A percentile compares a stretch with the other conserved stretches of the same genome.
phyloP scores from a whole-genome alignment of 495 filamentous ascomycete species.

The Aspergillus taichungensis region DNA sequence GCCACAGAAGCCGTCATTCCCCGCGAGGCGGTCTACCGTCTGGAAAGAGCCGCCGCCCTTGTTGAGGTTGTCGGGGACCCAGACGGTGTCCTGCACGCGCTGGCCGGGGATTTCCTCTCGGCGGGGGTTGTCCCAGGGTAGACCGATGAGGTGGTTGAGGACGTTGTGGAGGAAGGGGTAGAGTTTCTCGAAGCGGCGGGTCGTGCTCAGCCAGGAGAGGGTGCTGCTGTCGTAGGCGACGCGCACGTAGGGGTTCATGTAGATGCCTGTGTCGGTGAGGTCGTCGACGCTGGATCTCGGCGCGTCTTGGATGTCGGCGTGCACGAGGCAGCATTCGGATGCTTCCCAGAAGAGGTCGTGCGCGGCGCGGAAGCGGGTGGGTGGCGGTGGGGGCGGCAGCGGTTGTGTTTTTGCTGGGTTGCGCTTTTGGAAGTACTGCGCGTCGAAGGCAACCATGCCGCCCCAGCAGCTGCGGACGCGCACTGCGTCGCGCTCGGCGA shows the following conservation, averaged over 20 bases:
- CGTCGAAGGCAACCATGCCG: conserved; percentile 74
- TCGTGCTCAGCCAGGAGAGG: conserved; percentile 46
- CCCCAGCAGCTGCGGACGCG: conserved; percentile 73
- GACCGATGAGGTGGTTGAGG: conserved; percentile 40
- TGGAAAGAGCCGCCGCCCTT: conserved; percentile 34
- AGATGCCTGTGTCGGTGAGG: conserved; percentile 47
- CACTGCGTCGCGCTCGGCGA: conserved; percentile 56
- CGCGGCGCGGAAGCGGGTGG: conserved; percentile 58
- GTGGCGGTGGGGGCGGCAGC: conserved; percentile 12
- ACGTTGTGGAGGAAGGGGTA: conserved; percentile 47
- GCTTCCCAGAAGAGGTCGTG: conserved; percentile 63
- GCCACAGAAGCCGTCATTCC: conserved; percentile 49
- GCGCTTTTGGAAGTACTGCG: conserved; percentile 45
- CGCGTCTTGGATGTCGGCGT: conserved; percentile 54
- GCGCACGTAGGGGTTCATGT: conserved; percentile 65
- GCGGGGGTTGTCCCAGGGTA: conserved; percentile 51
- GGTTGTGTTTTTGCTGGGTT: not conserved
- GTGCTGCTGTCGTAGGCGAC: conserved; percentile 51
- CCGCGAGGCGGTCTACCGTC: conserved; percentile 30
- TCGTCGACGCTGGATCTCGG: conserved; percentile 24
- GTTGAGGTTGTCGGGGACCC: conserved; percentile 30
- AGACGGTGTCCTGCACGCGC: conserved; percentile 44
- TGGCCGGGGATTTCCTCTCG: conserved; percentile 47
- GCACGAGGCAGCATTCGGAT: conserved; percentile 72
- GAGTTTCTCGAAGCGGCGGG: conserved; percentile 50